A percentile compares a stretch with the other conserved stretches of the same genome.
Evolutionary conservation across 768 basidiomycete genomes (phyloP).

Genomic region (Baorangia bicolor): DNA sequence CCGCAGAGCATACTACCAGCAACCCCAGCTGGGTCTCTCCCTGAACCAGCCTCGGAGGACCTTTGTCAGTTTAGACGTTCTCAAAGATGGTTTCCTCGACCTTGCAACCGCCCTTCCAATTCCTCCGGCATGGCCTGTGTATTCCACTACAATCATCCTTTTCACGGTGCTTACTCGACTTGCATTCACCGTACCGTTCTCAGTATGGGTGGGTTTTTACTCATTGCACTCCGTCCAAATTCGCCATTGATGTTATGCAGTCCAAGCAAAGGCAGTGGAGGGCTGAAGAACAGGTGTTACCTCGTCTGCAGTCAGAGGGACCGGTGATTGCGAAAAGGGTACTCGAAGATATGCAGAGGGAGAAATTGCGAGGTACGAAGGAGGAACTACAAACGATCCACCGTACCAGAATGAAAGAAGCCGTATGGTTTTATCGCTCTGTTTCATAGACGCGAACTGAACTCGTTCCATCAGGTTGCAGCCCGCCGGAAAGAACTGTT

Average conservation of each 20-base stretch:
- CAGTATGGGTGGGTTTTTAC: slow-evolving; percentile 61
- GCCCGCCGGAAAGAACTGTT: slow-evolving; percentile 59
- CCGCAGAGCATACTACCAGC: slow-evolving; percentile 6
- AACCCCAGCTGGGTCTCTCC: slow-evolving; percentile 1
- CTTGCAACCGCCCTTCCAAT: slow-evolving; percentile 72
- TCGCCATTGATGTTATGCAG: slow-evolving; percentile 37
- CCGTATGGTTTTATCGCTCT: slow-evolving; percentile 36
- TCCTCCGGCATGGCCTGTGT: slow-evolving; percentile 65
- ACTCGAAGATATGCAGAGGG: slow-evolving; percentile 50
- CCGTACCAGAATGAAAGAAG: slow-evolving; percentile 43
- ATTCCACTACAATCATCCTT: slow-evolving; percentile 74
- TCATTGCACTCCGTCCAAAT: background rate
- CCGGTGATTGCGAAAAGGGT: slow-evolving; percentile 36
- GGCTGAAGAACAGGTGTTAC: slow-evolving; percentile 60
- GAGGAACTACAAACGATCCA: slow-evolving; percentile 49
- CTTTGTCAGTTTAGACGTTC: slow-evolving; percentile 26
- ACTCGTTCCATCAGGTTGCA: slow-evolving; percentile 42
- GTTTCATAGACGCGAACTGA: background rate
- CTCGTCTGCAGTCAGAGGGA: slow-evolving; percentile 51
- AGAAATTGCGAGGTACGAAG: slow-evolving; percentile 55
- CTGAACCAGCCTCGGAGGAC: slow-evolving; percentile 15
- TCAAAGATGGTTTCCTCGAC: slow-evolving; percentile 72
- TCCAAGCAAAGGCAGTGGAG: slow-evolving; percentile 59
- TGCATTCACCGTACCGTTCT: slow-evolving; percentile 60
- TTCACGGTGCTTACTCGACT: slow-evolving; percentile 62